Conservation (phyloP, 2,329 filamentous ascomycete genomes). For the Aureobasidium sp. region DNA sequence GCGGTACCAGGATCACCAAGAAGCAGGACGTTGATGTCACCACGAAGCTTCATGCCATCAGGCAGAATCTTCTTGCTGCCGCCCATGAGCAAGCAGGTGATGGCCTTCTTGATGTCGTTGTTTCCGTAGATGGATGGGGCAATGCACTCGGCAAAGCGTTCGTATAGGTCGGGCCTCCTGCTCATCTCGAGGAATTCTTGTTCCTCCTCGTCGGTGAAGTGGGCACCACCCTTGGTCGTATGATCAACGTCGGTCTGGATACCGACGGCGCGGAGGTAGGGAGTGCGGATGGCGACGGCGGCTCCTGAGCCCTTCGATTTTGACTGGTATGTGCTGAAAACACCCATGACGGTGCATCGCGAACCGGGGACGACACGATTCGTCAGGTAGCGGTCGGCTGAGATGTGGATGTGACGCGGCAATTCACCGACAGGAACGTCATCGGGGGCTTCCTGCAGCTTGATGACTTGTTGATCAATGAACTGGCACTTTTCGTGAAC, state of each 20-base stretch:
- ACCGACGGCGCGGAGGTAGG: constrained; percentile 86
- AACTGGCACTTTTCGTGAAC: constrained; percentile 90
- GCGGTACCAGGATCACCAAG: constrained; percentile 97
- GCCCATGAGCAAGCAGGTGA: constrained; percentile 84
- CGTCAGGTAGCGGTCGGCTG: constrained; percentile 90
- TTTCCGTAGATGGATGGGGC: constrained; percentile 98
- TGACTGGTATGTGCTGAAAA: constrained; percentile 95
- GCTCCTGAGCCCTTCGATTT: constrained; percentile 69
- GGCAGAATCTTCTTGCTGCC: constrained; percentile 97
- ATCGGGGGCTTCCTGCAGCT: constrained; percentile 93
- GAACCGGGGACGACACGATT: constrained; percentile 94
- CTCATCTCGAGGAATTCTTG: constrained; percentile 93
- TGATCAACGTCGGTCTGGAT: constrained; percentile 87
- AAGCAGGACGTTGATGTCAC: constrained; percentile 94
- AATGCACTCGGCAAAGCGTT: constrained; percentile 81
- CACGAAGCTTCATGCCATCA: constrained; percentile 94
- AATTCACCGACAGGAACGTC: constrained; percentile 96
- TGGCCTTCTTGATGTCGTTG: constrained; percentile 91
- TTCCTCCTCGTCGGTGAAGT: constrained; percentile 91
- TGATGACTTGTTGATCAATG: constrained; percentile 96
- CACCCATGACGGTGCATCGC: constrained; percentile 88
- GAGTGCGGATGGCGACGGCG: constrained; percentile 90
- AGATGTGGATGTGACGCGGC: constrained; percentile 87
- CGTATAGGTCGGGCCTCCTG: constrained; percentile 84
- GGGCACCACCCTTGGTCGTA: constrained; percentile 67